Percentiles rank a stretch among this genome's conserved stretches.
These are phyloP conservation scores for Haplosporangium gracile DNA, from an alignment of 192 early-diverging fungal species.

Conservation along the genomic window DNA sequence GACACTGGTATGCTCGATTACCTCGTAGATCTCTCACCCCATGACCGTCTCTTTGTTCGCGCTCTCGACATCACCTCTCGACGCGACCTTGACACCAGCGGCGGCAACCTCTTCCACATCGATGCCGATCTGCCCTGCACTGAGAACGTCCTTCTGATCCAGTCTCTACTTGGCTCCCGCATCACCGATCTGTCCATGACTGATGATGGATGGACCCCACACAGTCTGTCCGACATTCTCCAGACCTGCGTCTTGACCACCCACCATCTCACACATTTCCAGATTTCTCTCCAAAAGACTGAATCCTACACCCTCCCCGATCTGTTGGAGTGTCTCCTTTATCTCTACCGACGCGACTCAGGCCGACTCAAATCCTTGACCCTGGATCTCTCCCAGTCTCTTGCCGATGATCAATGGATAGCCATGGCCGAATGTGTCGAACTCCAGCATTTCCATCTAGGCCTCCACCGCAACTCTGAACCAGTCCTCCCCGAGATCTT, in stretches of 20 bases:
- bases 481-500: constrained; percentile 41
- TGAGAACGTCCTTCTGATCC: constrained; percentile 33
- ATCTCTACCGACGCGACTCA: constrained; percentile 23
- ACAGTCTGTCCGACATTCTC: constrained; percentile 14
- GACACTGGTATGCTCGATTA: constrained; percentile 35
- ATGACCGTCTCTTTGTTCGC: constrained; percentile 42
- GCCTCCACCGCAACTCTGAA: constrained; percentile 39
- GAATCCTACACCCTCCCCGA: constrained; percentile 24
- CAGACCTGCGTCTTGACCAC: constrained; percentile 22
- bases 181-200: constrained; percentile 44
- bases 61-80: constrained; percentile 39
- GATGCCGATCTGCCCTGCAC: constrained; percentile 41
- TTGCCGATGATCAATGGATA: constrained; percentile 5
- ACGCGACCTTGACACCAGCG: constrained; percentile 30
- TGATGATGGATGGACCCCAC: constrained; percentile 42
- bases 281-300: constrained; percentile 33
- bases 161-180: constrained; percentile 33
- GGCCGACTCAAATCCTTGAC: constrained; percentile 15
- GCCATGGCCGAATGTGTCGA: constrained; percentile 41
- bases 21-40: constrained; percentile 9
- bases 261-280: constrained; percentile 27
- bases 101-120: constrained; percentile 20
- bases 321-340: constrained; percentile 23
- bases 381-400: constrained; percentile 33
- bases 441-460: constrained; percentile 38